Base-by-base conservation (phyloP, 176 grass and related monocot genomes). In the Tuctoria greenei region DNA sequence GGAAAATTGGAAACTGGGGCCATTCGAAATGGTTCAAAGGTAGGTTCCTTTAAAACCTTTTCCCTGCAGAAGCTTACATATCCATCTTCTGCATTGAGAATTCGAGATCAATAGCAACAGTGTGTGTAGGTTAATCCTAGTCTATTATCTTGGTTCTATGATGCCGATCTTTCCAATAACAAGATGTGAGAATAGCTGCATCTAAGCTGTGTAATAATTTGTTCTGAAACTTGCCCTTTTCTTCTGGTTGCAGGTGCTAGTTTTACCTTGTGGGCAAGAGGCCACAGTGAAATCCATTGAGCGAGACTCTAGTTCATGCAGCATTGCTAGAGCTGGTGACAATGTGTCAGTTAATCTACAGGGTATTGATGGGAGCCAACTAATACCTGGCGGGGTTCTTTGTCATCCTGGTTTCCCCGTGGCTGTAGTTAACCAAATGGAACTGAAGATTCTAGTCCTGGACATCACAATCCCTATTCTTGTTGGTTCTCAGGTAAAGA, bases 1-100 rank as follows among this genome's bases (percentile, higher is more conserved):
- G 95, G 95, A 84, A 98, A 98, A 84, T 83, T 98, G 79, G 91
- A 98, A 84, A 82, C 89, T 79, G 95, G 95, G 20, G 91, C 95
- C 76, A 88, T 98, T 79, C 80, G 62, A 82, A 86, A 67, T 86
- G 84, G 93, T 82, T 92, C 89, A 73, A 96, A 96, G 93, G 93
- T 96, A 88, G 61, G 79, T 61, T 44, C 11, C 54, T 4, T 26
- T 13, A 43, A 52, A 45, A 71, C 74, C 23, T 51, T 28, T 42
- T 72, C 18, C 27, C 24, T 72, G 26, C 42, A 74, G 25, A 67
- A 52, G 61, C 7, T 60, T 57, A 28, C 43, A 36, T 66, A 42
- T 52, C 51, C 20, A 41, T 45, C 26, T 37, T 62, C 50, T 83
- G 35, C 36, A 68, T 36, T 28, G 52, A 28, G 26, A 73, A 73